These are phyloP conservation scores for Gillenia trifoliata DNA, from an alignment of 306 rosid genomes.

Conservation along the genomic window DNA sequence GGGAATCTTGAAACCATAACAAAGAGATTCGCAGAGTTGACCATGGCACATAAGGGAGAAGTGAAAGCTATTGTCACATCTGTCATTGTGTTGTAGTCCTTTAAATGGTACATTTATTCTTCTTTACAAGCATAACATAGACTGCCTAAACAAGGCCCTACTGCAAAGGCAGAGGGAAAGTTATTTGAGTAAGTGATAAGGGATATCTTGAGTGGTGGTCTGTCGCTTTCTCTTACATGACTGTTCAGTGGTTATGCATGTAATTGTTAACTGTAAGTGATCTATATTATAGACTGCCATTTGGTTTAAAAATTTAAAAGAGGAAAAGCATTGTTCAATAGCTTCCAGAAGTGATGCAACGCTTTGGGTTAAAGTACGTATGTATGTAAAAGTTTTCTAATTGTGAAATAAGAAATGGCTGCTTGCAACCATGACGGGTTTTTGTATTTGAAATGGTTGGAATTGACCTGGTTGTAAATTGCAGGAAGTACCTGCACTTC, in stretches of 20 bases:
- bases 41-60: slow-evolving; percentile 86
- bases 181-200: background rate
- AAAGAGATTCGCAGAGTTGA: slow-evolving; percentile 66
- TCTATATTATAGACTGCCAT: background rate
- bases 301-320: background rate
- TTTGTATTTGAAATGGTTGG: background rate
- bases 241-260: background rate
- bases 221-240: background rate
- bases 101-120: background rate
- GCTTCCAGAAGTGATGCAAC: background rate
- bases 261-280: background rate
- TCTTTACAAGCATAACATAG: no score
- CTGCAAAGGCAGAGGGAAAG: no score
- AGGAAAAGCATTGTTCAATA: background rate
- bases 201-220: background rate
- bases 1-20: slow-evolving; percentile 51
- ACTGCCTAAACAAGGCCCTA: background rate
- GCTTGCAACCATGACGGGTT: background rate
- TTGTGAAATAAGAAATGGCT: background rate
- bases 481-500: background rate
- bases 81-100: slow-evolving; percentile 50
- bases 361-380: background rate
- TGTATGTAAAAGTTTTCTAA: background rate
- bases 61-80: slow-evolving; percentile 76
- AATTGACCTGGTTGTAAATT: background rate